Percentiles rank a stretch among this genome's conserved stretches.
Conservation (phyloP, 192 early-diverging fungal species). For the Linnemannia zychae region DNA sequence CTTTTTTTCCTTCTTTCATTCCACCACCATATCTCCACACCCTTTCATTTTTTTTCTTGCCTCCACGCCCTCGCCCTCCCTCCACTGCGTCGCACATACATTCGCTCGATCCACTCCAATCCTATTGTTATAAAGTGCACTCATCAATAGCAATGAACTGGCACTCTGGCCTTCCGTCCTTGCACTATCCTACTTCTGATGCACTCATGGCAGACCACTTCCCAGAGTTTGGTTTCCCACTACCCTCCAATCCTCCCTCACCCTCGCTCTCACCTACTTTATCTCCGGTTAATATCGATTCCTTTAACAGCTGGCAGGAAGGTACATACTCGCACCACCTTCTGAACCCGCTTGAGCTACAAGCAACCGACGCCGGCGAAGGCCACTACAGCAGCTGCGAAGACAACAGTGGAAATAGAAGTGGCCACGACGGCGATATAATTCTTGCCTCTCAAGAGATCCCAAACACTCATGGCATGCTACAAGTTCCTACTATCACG, state of each 20-base stretch:
- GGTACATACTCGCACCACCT: neutral
- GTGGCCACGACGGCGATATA: neutral
- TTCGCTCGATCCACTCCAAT: neutral
- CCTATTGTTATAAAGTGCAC: neutral
- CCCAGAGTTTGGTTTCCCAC: neutral
- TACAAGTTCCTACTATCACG: neutral
- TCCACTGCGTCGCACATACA: neutral
- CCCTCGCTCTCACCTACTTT: neutral
- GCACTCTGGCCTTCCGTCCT: neutral
- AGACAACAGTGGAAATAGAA: neutral
- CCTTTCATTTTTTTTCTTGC: neutral
- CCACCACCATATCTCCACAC: neutral
- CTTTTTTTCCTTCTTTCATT: neutral
- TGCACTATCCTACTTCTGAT: neutral
- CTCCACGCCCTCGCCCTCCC: neutral
- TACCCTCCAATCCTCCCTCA: neutral
- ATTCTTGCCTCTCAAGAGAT: neutral
- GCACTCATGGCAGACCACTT: neutral
- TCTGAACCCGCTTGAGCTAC: neutral
- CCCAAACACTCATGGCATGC: neutral
- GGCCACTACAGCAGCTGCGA: neutral
- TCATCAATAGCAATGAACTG: neutral
- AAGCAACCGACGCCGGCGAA: neutral
- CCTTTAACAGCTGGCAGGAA: neutral
- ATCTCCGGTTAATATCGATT: neutral